A percentile compares a stretch with the other conserved stretches of the same genome.
These are phyloP conservation scores for Paramecium caudatum DNA, from an alignment of 73 alveolate species.

Conservation along the genomic window DNA sequence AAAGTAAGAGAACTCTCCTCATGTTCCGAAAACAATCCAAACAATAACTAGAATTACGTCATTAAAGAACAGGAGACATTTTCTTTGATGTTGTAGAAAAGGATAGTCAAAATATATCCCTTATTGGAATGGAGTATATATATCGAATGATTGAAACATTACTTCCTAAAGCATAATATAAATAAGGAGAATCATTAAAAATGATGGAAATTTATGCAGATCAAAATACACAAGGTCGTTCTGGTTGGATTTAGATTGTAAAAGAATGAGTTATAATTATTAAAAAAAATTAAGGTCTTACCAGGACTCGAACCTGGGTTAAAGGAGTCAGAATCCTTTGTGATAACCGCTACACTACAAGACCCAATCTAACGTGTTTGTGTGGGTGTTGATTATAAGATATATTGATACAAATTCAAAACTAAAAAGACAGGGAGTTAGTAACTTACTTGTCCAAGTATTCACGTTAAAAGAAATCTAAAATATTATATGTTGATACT, in stretches of 20 bases:
- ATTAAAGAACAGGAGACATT: slow-evolving; percentile 85
- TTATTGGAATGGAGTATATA: slow-evolving; percentile 79
- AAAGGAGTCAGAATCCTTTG: slow-evolving; percentile 91
- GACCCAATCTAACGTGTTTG: slow-evolving; percentile 70
- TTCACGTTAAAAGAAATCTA: slow-evolving; percentile 49
- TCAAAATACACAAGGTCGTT: not conserved
- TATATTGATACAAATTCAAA: slow-evolving; percentile 46
- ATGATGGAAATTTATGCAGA: slow-evolving; percentile 79
- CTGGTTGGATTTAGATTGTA: slow-evolving; percentile 56
- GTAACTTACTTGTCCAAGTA: not conserved
- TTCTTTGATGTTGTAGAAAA: slow-evolving; percentile 79
- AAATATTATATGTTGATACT: not conserved
- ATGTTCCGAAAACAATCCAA: slow-evolving; percentile 81
- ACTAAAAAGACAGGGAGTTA: slow-evolving; percentile 43
- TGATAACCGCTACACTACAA: slow-evolving; percentile 93
- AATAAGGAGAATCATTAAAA: slow-evolving; percentile 72
- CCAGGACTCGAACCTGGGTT: slow-evolving; percentile 94
- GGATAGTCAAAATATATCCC: slow-evolving; percentile 63
- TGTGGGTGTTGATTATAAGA: not conserved
- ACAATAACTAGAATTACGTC: slow-evolving; percentile 79
- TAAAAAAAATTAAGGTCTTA: slow-evolving; percentile 82
- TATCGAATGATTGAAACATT: slow-evolving; percentile 85
- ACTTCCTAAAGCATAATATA: slow-evolving; percentile 80
- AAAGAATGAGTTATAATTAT: slow-evolving; percentile 22
- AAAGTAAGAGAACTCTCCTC: slow-evolving; percentile 82